These are phyloP conservation scores for Coemansia sp. DNA, from an alignment of 192 early-diverging fungal genomes.

Conservation along the genomic window DNA sequence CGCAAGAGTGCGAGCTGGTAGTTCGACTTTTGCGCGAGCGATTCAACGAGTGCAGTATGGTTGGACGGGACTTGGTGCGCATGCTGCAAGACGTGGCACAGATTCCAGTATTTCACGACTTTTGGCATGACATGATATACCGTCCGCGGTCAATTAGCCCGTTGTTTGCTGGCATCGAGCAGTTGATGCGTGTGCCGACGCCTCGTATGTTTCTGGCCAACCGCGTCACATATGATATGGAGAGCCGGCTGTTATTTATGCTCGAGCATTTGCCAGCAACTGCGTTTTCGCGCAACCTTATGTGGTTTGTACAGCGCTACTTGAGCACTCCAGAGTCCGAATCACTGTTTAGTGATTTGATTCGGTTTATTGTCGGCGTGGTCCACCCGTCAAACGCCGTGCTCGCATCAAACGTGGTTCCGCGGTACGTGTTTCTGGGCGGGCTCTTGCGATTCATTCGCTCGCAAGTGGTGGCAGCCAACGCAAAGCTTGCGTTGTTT, in stretches of 20 bases:
- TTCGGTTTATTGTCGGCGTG: conserved; percentile 70
- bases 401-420: conserved; percentile 67
- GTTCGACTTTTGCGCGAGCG: conserved; percentile 58
- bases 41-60: conserved; percentile 58
- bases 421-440: conserved; percentile 69
- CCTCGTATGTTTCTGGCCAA: conserved; percentile 60
- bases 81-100: conserved; percentile 62
- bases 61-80: conserved; percentile 69
- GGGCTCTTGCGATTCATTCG: conserved; percentile 59
- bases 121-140: conserved; percentile 62
- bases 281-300: conserved; percentile 59
- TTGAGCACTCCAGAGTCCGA: conserved; percentile 61
- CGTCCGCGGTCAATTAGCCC: conserved; percentile 58
- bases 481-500: conserved; percentile 72
- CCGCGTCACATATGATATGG: conserved; percentile 70
- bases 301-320: conserved; percentile 67
- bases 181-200: conserved; percentile 61
- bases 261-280: conserved; percentile 59
- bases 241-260: conserved; percentile 63
- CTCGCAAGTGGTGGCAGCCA: conserved; percentile 60
- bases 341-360: conserved; percentile 63
- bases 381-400: conserved; percentile 74
- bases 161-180: conserved; percentile 58
- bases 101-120: conserved; percentile 55
- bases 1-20: conserved; percentile 55